Conservation (phyloP, 768 basidiomycete species). For the Lanmaoa pseudosensibilis region DNA sequence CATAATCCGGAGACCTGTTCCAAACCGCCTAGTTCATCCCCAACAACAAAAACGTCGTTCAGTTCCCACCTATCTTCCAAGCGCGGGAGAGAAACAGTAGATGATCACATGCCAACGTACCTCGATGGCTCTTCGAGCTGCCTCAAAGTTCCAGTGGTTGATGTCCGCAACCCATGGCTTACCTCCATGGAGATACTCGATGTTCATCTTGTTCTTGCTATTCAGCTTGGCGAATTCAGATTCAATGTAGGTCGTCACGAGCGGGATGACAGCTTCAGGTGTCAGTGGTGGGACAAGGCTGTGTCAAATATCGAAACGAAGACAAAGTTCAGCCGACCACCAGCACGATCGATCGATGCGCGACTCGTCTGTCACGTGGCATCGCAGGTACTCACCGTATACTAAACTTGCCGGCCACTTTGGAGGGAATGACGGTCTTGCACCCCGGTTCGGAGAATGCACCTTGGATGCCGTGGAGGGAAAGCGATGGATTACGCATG, state of each 20-base stretch:
- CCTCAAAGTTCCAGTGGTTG: conserved; percentile 92
- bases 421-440: conserved; percentile 94
- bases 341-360: background rate
- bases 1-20: conserved; percentile 73
- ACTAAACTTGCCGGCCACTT: conserved; percentile 89
- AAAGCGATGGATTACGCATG: conserved; percentile 88
- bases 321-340: background rate
- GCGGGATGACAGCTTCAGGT: conserved; percentile 67
- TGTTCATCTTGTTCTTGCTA: conserved; percentile 75
- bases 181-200: conserved; percentile 78
- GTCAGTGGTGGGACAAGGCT: conserved; percentile 87
- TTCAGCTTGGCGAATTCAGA: conserved; percentile 83
- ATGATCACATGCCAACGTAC: conserved; percentile 32
- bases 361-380: background rate
- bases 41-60: background rate
- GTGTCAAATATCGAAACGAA: background rate
- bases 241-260: conserved; percentile 69
- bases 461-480: conserved; percentile 93
- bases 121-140: conserved; percentile 84
- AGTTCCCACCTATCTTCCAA: background rate
- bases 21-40: conserved; percentile 46
- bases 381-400: conserved; percentile 60
- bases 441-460: conserved; percentile 82
- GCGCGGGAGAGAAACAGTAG: background rate
- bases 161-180: conserved; percentile 87